A percentile compares a stretch with the other conserved stretches of the same genome.
Evolutionary conservation across 2,329 filamentous ascomycete species (phyloP).

Genomic region (Cadophora sp.): DNA sequence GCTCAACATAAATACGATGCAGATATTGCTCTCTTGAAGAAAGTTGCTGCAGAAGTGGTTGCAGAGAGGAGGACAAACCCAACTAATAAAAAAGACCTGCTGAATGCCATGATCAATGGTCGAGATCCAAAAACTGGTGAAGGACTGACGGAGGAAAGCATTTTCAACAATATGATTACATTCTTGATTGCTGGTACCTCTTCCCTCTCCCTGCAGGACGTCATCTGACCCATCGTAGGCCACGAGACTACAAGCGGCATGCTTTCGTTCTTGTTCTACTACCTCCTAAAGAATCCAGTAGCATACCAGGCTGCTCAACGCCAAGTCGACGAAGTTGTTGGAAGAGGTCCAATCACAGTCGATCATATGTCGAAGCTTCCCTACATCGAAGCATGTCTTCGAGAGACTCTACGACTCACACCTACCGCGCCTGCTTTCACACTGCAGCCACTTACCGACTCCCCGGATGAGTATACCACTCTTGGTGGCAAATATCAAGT

Average conservation of each 20-base stretch:
- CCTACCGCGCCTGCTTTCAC: slow-evolving; percentile 59
- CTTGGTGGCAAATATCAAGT: slow-evolving; percentile 42
- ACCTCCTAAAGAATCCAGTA: slow-evolving; percentile 56
- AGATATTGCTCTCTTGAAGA: slow-evolving; percentile 61
- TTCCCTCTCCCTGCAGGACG: slow-evolving; percentile 30
- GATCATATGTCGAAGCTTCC: slow-evolving; percentile 60
- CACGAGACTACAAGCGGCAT: slow-evolving; percentile 71
- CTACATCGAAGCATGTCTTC: slow-evolving; percentile 70
- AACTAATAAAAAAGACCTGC: slow-evolving; percentile 66
- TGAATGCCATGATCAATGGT: slow-evolving; percentile 73
- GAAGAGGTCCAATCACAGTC: slow-evolving; percentile 50
- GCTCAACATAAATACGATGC: slow-evolving; percentile 53
- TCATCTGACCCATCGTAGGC: slow-evolving; percentile 54
- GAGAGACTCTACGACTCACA: slow-evolving; percentile 69
- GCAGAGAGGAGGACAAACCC: slow-evolving; percentile 62
- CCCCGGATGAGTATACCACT: slow-evolving; percentile 48
- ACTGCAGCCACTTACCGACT: slow-evolving; percentile 8
- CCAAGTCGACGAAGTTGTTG: slow-evolving; percentile 60
- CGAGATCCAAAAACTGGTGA: slow-evolving; percentile 71
- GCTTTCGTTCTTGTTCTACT: slow-evolving; percentile 56
- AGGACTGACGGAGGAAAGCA: slow-evolving; percentile 65
- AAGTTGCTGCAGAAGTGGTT: slow-evolving; percentile 64
- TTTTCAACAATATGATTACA: slow-evolving; percentile 75
- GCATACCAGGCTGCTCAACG: slow-evolving; percentile 54
- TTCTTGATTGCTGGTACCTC: slow-evolving; percentile 62